Base-by-base conservation (phyloP, 768 basidiomycete genomes). In the Naganishia vishniacii region DNA sequence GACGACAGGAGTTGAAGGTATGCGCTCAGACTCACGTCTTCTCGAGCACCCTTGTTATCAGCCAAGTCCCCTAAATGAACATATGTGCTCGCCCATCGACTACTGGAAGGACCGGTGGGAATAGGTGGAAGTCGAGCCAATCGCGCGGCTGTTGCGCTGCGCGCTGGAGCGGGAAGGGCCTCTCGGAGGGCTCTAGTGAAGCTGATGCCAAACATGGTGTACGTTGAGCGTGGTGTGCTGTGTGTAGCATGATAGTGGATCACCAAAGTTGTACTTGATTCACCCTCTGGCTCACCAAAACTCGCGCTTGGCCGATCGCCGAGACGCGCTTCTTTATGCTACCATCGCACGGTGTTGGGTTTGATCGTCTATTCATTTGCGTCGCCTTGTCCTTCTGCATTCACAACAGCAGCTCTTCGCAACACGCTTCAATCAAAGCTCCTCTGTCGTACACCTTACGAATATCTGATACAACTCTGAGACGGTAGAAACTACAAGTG, bases 1-100 rank as follows among this genome's bases (percentile, higher is more conserved):
- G 37, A 16, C 16, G 8, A 16, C 8, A 9, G 29, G 9, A 18
- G 11, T 20, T 49, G 11, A 6, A 4, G 31, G n/a, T 28, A 20
- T 12, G 4, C 11, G 28, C 16, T 12, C 26, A 1, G n/a, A 69
- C 71, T 61, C 26, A 72, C 74, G 20, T 37, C 49, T 62, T 69
- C 69, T 25, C 67, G 70, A 1, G 73, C 68, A n/a, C 73, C 74
- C 61, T 70, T 69, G 40, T 69, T 66, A 1, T 71, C 68, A 42
- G 65, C 56, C 1, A 76, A 59, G 44, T 73, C 70, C 40, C 70
- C 72, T 42, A 75, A 47, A 29, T 67, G 61, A 32, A 71, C 68
- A 32, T 67, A 67, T n/a, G 68, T 61, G 11, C 72, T 72, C 2
- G 72, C 70, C 59, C 69, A 65, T 56, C 74, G 48, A 25, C 70